phyloP scores from a whole-genome alignment of 768 basidiomycete genomes.

The Agrocybe chaxingu region DNA sequence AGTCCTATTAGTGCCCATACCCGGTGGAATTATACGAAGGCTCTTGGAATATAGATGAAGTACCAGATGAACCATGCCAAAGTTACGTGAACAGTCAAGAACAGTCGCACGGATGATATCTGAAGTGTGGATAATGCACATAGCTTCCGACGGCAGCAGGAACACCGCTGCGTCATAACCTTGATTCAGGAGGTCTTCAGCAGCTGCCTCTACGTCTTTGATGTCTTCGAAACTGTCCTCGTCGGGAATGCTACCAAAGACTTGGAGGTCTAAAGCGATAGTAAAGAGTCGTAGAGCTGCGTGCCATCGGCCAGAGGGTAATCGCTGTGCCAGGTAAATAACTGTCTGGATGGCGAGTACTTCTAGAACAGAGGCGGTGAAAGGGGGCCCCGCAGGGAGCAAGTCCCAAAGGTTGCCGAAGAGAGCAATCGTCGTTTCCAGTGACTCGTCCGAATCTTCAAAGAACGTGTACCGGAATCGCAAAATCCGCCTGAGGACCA shows the following conservation, averaged over 20 bases:
- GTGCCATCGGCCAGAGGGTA: background rate
- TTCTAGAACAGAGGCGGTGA: constrained; percentile 8
- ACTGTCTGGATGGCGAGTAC: constrained; percentile 1
- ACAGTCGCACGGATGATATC: too few relatives aligned
- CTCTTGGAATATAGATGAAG: too few relatives aligned
- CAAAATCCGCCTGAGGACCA: constrained; percentile 8
- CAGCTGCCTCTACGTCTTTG: background rate
- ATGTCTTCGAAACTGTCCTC: background rate
- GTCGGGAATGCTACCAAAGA: background rate
- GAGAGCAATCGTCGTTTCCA: background rate
- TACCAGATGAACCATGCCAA: too few relatives aligned
- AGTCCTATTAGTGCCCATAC: background rate
- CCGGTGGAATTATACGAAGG: too few relatives aligned
- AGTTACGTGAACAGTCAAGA: too few relatives aligned
- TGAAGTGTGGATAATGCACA: too few relatives aligned
- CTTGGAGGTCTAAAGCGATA: constrained; percentile 1
- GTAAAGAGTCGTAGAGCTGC: constrained; percentile 2
- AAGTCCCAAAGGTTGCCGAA: constrained; percentile 4
- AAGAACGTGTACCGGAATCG: constrained; percentile 6
- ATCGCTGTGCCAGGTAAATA: constrained; percentile 2
- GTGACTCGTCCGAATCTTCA: background rate
- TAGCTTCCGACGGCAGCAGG: too few relatives aligned
- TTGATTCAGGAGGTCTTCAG: too few relatives aligned
- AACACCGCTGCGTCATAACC: too few relatives aligned
- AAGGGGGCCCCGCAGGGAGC: constrained; percentile 4